A percentile compares a stretch with the other conserved stretches of the same genome.
These are phyloP conservation scores for Nakazawaea anatomiae DNA, from an alignment of 805 yeast genomes.

Conservation along the genomic window DNA sequence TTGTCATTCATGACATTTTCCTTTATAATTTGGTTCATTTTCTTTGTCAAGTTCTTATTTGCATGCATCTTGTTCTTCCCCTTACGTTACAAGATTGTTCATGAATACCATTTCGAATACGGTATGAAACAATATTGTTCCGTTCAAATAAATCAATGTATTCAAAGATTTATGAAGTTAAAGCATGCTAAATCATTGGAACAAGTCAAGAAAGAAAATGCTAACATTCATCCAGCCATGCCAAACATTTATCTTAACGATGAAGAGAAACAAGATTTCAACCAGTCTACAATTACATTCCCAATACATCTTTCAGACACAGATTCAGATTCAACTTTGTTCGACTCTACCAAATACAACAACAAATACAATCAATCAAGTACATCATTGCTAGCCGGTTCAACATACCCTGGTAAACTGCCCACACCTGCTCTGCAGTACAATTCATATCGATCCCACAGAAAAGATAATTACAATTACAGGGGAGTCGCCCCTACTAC, in stretches of 20 bases:
- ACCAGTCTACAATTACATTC: neutral
- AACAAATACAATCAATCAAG: neutral
- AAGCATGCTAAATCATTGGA: conserved; percentile 22
- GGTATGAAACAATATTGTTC: conserved; percentile 60
- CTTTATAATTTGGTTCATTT: conserved; percentile 65
- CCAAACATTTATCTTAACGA: neutral
- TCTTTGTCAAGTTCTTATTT: conserved; percentile 47
- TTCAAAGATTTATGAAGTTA: conserved; percentile 43
- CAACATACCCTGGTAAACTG: too few species aligned
- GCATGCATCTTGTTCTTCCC: conserved; percentile 51
- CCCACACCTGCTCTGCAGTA: too few species aligned
- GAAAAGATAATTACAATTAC: too few species aligned
- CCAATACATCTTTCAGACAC: neutral
- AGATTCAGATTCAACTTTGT: neutral
- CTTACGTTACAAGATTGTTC: conserved; percentile 38
- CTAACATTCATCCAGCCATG: neutral
- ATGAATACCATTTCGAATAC: conserved; percentile 28
- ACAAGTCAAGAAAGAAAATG: conserved; percentile 5
- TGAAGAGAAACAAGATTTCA: neutral
- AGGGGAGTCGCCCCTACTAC: too few species aligned
- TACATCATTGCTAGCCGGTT: too few species aligned
- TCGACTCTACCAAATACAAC: neutral
- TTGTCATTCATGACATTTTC: conserved; percentile 73
- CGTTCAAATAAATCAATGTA: conserved; percentile 48
- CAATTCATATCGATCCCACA: too few species aligned